These are phyloP conservation scores for Aureobasidium sp. DNA, from an alignment of 2,329 filamentous ascomycete genomes.

Conservation along the genomic window DNA sequence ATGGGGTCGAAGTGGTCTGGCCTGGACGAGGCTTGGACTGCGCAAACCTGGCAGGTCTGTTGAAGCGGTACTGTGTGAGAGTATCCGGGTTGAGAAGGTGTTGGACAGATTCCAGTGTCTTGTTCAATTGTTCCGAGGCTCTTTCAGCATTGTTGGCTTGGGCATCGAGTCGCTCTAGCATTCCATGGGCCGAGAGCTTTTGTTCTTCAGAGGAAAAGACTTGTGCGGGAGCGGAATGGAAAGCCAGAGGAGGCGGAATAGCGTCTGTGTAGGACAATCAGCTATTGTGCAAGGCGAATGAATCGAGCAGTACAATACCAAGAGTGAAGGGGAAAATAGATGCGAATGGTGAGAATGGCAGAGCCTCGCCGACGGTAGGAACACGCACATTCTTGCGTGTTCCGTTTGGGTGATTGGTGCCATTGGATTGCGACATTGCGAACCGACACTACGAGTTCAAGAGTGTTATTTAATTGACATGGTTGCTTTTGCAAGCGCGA, in stretches of 20 bases:
- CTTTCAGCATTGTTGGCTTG: slow-evolving; percentile 54
- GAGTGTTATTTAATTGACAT: background rate
- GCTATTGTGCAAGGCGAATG: background rate
- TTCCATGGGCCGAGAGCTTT: slow-evolving; percentile 42
- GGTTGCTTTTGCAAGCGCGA: background rate
- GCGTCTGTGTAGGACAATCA: slow-evolving; percentile 31
- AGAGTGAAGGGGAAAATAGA: slow-evolving; percentile 72
- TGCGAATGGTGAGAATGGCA: slow-evolving; percentile 75
- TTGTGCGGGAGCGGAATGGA: slow-evolving; percentile 32
- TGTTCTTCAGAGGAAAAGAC: slow-evolving; percentile 34
- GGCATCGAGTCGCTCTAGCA: slow-evolving; percentile 60
- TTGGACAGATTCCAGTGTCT: slow-evolving; percentile 65
- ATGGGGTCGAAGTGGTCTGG: slow-evolving; percentile 3
- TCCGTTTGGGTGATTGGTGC: background rate
- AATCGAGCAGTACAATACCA: slow-evolving; percentile 41
- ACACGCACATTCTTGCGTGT: slow-evolving; percentile 22
- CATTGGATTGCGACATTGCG: slow-evolving; percentile 9
- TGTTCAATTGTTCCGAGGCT: slow-evolving; percentile 58
- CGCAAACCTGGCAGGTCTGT: slow-evolving; percentile 10
- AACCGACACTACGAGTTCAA: background rate
- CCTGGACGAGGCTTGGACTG: background rate
- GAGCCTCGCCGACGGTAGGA: slow-evolving; percentile 59
- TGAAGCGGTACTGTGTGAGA: slow-evolving; percentile 49
- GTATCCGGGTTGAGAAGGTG: slow-evolving; percentile 65
- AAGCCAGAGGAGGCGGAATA: slow-evolving; percentile 37